phyloP scores from a whole-genome alignment of 305 asterid genomes.

The Solanum hybrid region DNA sequence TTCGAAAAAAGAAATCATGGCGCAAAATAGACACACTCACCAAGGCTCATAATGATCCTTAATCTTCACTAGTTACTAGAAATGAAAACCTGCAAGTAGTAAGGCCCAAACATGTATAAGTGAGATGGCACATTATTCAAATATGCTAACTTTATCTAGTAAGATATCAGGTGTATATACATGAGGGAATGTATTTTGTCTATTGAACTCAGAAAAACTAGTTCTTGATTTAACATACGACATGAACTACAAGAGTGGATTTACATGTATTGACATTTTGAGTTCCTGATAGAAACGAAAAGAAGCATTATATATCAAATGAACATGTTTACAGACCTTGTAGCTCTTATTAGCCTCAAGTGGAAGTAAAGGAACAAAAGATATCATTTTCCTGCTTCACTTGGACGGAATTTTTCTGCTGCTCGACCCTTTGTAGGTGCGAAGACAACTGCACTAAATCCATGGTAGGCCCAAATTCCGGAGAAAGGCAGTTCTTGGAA shows the following conservation, averaged over 20 bases:
- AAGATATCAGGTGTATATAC: neutral
- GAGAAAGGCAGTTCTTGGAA: slow-evolving; percentile 1
- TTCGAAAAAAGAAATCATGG: neutral
- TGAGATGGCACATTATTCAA: neutral
- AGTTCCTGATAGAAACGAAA: neutral
- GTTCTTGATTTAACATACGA: neutral
- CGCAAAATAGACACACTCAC: neutral
- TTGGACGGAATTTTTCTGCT: slow-evolving; percentile 25
- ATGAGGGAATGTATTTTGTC: neutral
- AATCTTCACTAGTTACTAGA: neutral
- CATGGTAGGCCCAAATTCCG: slow-evolving; percentile 16
- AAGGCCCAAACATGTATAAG: neutral
- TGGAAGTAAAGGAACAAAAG: slow-evolving; percentile 16
- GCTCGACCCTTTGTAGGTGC: slow-evolving; percentile 39
- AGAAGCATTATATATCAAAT: neutral
- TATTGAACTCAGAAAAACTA: neutral
- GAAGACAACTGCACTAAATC: slow-evolving; percentile 35
- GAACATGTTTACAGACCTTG: neutral
- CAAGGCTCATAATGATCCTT: neutral
- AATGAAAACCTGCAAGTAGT: neutral
- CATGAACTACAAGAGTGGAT: neutral
- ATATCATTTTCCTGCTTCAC: slow-evolving; percentile 30
- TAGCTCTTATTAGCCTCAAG: slow-evolving; percentile 13
- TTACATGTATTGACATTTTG: neutral
- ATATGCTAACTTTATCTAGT: neutral